phyloP scores from a whole-genome alignment of 148 eudicot genomes.

The Hydrangea macrophylla region DNA sequence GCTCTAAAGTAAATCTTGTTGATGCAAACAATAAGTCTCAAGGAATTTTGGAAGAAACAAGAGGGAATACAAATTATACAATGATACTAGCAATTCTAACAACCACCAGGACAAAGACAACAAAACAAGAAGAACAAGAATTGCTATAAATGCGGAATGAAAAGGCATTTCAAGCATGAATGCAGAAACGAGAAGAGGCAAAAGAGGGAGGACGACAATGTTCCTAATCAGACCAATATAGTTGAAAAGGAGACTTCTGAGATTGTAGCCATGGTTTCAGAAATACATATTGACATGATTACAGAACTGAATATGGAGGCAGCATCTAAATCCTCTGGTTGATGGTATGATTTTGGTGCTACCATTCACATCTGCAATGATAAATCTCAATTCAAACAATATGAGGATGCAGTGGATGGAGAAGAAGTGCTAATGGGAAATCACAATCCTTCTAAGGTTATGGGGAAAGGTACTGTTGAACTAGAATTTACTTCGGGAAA shows the following conservation, averaged over 20 bases:
- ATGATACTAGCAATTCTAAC: not conserved
- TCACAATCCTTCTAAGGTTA: not conserved
- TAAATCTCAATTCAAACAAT: not conserved
- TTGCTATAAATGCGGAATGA: not conserved
- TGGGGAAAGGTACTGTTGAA: not conserved
- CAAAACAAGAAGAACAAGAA: not conserved
- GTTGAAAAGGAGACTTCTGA: not conserved
- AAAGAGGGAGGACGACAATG: not conserved
- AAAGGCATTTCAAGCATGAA: not conserved
- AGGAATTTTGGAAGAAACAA: not conserved
- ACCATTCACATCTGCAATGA: not conserved
- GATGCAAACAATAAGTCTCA: not conserved
- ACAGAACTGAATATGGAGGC: not conserved
- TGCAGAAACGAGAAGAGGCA: not conserved
- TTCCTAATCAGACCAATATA: not conserved
- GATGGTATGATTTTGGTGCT: slow-evolving; percentile 3
- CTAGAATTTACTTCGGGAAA: slow-evolving; percentile 8
- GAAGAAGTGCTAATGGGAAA: slow-evolving; percentile 5
- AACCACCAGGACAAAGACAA: too few relatives aligned
- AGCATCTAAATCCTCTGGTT: not conserved
- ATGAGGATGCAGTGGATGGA: not conserved
- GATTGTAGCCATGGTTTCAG: not conserved
- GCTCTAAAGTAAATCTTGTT: not conserved
- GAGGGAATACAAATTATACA: not conserved
- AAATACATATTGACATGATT: not conserved